Percentiles rank a stretch among this genome's conserved stretches.
phyloP scores from a whole-genome alignment of 1,139 yeast genomes.

The Suhomyces chickasaworum region DNA sequence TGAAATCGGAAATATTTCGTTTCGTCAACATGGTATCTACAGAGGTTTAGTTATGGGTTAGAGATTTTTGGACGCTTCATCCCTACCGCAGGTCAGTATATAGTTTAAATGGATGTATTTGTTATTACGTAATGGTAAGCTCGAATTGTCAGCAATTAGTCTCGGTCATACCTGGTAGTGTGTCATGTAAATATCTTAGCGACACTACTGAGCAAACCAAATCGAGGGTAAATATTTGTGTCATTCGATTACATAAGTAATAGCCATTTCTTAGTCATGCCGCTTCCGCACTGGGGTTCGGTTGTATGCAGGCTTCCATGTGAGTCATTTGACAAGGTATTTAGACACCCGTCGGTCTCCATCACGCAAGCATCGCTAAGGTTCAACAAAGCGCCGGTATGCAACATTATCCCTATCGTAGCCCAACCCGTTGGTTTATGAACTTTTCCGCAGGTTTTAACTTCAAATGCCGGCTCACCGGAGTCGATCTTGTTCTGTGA shows the following conservation, averaged over 20 bases:
- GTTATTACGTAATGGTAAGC: not conserved
- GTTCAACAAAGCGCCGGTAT: not conserved
- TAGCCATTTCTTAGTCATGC: not conserved
- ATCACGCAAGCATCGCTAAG: not conserved
- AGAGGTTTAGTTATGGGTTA: constrained; percentile 21
- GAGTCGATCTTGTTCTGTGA: constrained; percentile 9
- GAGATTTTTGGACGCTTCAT: not conserved
- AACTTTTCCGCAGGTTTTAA: not conserved
- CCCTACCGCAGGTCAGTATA: constrained; percentile 7
- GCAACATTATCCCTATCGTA: not conserved
- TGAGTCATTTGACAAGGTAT: not conserved
- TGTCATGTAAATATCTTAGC: not conserved
- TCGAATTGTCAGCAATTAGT: not conserved
- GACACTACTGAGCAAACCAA: not conserved
- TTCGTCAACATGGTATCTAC: constrained; percentile 48
- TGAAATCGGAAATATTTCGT: constrained; percentile 45
- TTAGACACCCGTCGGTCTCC: not conserved
- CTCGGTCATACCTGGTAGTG: not conserved
- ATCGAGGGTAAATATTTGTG: not conserved
- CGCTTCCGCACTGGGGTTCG: not conserved
- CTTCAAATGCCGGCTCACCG: not conserved
- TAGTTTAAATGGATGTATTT: constrained; percentile 4
- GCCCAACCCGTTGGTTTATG: not conserved
- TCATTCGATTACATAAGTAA: not conserved
- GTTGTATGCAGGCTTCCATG: not conserved